Evolutionary conservation across 139 green algal species (phyloP), one percentile per base, ranked within the genome.

Genomic region (Nannochloris sp.): DNA sequence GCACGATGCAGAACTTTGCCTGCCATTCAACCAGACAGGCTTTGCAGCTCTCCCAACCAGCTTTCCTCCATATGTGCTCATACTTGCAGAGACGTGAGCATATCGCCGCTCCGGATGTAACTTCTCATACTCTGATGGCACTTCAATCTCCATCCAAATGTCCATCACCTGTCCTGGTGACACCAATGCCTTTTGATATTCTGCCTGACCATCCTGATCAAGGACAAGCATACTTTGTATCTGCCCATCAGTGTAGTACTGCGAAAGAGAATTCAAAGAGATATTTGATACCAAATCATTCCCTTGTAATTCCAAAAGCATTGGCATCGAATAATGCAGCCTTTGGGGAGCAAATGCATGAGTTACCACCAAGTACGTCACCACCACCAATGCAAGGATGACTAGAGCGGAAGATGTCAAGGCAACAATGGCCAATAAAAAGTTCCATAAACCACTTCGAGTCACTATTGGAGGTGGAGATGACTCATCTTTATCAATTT

Each of bases 71-170:
- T 58, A 16, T 20, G 57, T 72, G 20, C 61, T 40, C 56, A 82
- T 58, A 48, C 70, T 25, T 8, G 59, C 75, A 28, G 64, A 30
- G 12, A 81, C 57, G 64, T 81, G 65, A 2, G 62, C 68, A 43
- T 67, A 50, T 56, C 56, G 12, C 10, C n/a, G 12, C 23, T 28
- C 58, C 16, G 20, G 20, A n/a, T 28, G 20, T 1, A 44, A 45
- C 6, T 49, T 30, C 8, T 49, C 31, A 5, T n/a, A 50, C 33
- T 23, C 16, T 2, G 25, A 49, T 9, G 75, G 63, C 25, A 72
- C 62, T 44, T 30, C 23, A 49, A 82, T 69, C 28, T 81, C 75
- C 43, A 77, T 28, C 75, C 73, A 82, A 48, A 82, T 62, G 49
- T 81, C 68, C 37, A 76, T 61, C 13, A 26, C 29, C 51, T 82